phyloP scores from a whole-genome alignment of 2,329 filamentous ascomycete genomes.

The Aspergillus pseudonomiae region DNA sequence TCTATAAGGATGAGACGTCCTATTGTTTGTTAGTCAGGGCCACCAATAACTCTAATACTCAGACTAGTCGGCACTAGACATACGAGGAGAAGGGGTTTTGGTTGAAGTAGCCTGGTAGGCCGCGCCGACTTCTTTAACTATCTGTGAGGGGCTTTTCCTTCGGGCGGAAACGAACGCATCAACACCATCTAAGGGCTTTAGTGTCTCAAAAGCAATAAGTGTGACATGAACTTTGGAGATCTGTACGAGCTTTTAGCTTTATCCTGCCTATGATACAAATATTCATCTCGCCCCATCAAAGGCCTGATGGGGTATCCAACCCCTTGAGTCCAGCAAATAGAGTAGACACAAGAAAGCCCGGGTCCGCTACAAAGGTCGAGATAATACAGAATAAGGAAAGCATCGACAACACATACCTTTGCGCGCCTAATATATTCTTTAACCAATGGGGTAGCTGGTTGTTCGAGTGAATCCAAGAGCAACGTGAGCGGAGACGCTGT shows the following conservation, averaged over 20 bases:
- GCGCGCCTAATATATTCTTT: conserved; percentile 75
- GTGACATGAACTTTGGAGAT: conserved; percentile 69
- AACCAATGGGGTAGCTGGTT: conserved; percentile 71
- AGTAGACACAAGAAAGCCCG: not conserved
- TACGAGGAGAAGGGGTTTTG: conserved; percentile 31
- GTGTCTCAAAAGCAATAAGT: conserved; percentile 76
- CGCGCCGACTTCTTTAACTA: conserved; percentile 63
- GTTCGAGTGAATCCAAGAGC: conserved; percentile 81
- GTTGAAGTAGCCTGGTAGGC: conserved; percentile 28
- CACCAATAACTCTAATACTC: not conserved
- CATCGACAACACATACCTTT: conserved; percentile 55
- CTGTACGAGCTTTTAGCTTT: conserved; percentile 17
- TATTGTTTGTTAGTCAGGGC: conserved; percentile 36
- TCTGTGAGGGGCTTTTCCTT: conserved; percentile 58
- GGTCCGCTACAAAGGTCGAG: not conserved
- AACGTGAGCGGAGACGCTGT: conserved; percentile 84
- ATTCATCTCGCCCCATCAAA: not conserved
- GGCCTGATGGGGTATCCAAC: not conserved
- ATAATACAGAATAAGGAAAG: not conserved
- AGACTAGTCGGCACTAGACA: conserved; percentile 10
- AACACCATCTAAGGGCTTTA: conserved; percentile 64
- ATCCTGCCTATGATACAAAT: not conserved
- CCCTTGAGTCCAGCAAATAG: not conserved
- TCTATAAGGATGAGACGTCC: conserved; percentile 79
- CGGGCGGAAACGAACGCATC: conserved; percentile 69